phyloP scores from a whole-genome alignment of 2,329 filamentous ascomycete species.

The Rhynchosporium agropyri region DNA sequence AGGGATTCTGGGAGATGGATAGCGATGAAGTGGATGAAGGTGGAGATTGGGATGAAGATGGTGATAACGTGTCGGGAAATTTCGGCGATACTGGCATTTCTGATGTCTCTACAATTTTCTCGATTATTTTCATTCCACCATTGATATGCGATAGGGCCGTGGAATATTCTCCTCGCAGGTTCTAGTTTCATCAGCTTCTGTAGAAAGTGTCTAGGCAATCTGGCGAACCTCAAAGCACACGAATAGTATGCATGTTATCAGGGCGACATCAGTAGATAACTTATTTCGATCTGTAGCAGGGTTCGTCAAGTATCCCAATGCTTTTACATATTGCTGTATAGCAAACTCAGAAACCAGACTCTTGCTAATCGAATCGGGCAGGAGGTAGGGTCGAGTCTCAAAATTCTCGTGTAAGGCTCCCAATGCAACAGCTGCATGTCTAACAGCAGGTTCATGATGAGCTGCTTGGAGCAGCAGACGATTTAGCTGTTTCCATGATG shows the following conservation, averaged over 20 bases:
- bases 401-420: constrained; percentile 27
- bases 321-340: constrained; percentile 26
- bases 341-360: constrained; percentile 18
- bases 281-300: constrained; percentile 17
- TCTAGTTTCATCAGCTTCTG: neutral
- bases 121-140: constrained; percentile 26
- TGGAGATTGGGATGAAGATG: neutral
- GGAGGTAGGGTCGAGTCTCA: constrained; percentile 3
- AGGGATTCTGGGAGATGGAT: neutral
- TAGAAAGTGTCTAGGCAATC: rapidly evolving
- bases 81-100: neutral
- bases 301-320: constrained; percentile 22
- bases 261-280: constrained; percentile 21
- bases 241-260: constrained; percentile 29
- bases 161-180: constrained; percentile 22
- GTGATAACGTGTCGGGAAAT: constrained; percentile 11
- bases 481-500: constrained; percentile 26
- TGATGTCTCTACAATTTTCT: constrained; percentile 12
- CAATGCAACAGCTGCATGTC: constrained; percentile 30
- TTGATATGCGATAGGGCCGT: constrained; percentile 23
- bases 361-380: neutral
- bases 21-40: constrained; percentile 2
- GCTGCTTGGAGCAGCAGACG: constrained; percentile 30
- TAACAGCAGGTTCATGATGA: constrained; percentile 28
- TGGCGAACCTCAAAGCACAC: constrained; percentile 28